phyloP scores from a whole-genome alignment of 2,329 filamentous ascomycete species.

The Colletotrichum godetiae region DNA sequence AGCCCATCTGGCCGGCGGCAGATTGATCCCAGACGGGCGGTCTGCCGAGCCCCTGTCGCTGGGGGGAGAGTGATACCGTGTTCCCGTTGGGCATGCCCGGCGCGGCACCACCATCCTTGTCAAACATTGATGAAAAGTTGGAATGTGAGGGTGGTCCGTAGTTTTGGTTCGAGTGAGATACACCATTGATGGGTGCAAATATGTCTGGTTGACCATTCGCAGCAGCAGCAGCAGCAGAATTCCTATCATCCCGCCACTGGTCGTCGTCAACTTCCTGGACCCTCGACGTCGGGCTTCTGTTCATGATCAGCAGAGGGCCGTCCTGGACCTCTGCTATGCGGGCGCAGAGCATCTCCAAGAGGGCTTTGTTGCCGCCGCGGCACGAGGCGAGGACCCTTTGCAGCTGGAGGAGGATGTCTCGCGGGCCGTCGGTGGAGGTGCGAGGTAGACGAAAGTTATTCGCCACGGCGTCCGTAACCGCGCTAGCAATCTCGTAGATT shows the following conservation, averaged over 20 bases:
- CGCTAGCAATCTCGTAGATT: conserved; percentile 58
- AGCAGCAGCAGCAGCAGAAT: not conserved
- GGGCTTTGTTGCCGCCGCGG: conserved; percentile 54
- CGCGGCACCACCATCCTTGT: not conserved
- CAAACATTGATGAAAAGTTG: conserved; percentile 19
- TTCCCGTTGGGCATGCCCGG: not conserved
- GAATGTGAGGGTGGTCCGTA: conserved; percentile 13
- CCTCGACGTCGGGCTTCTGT: conserved; percentile 6
- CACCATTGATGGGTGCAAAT: not conserved
- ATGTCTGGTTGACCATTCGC: not conserved
- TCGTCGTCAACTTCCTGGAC: conserved; percentile 32
- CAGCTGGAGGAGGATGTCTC: conserved; percentile 50
- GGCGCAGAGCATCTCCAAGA: conserved; percentile 47
- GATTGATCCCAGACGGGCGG: conserved; percentile 10
- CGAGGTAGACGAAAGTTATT: conserved; percentile 39
- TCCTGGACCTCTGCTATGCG: conserved; percentile 35
- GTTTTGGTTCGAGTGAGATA: not conserved
- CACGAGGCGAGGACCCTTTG: conserved; percentile 54
- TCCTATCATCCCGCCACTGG: conserved; percentile 15
- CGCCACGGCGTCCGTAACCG: conserved; percentile 53
- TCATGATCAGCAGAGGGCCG: conserved; percentile 8
- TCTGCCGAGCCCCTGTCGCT: conserved; percentile 11
- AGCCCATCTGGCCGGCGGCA: not conserved
- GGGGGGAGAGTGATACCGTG: not conserved
- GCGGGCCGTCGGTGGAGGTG: conserved; percentile 37